Evolutionary conservation across 75 land plant genomes (phyloP).

Genomic region (Picea sitchensis): DNA sequence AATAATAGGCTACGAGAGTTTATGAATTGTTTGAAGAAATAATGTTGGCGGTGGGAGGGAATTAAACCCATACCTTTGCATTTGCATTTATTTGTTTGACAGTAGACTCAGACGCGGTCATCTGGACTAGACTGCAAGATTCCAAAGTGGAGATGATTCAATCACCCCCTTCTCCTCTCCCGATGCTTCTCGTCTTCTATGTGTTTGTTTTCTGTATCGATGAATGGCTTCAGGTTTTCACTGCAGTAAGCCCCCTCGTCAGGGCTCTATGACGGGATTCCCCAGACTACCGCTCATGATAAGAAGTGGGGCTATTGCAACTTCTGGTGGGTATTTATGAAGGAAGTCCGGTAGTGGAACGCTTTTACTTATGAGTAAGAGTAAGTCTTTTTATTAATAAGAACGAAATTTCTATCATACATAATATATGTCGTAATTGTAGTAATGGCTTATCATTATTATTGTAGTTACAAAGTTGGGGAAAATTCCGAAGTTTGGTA

Average conservation of each 20-base stretch:
- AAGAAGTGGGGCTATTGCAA: too few relatives aligned
- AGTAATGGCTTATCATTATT: too few relatives aligned
- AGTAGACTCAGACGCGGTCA: not conserved
- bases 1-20: not conserved
- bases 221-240: not conserved
- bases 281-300: not conserved
- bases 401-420: too few relatives aligned
- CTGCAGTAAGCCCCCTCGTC: not conserved
- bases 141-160: not conserved
- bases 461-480: too few relatives aligned
- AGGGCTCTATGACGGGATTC: not conserved
- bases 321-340: too few relatives aligned
- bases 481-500: too few relatives aligned
- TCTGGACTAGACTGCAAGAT: not conserved
- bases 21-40: not conserved
- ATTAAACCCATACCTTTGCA: constrained; percentile 10
- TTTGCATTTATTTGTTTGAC: not conserved
- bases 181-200: not conserved
- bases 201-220: too few relatives aligned
- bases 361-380: too few relatives aligned
- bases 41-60: not conserved
- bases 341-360: too few relatives aligned
- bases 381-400: too few relatives aligned
- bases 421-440: too few relatives aligned
- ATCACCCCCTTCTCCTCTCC: not conserved